Evolutionary conservation across 495 filamentous ascomycete genomes (phyloP), one percentile per base, ranked within the genome.

Genomic region (Gamarada debralockiae): DNA sequence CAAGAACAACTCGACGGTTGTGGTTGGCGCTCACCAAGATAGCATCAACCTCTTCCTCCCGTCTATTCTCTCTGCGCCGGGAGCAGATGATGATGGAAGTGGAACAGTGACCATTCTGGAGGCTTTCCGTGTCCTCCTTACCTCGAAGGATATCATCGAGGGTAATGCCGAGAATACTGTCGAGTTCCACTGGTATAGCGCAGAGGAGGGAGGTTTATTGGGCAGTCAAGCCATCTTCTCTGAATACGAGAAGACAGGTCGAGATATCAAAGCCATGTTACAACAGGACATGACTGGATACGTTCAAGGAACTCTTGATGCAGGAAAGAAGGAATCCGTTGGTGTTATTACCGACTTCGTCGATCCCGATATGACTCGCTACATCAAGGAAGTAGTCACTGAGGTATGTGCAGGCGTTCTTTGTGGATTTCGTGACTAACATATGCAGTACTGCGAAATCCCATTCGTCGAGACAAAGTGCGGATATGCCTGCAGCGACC

Each of bases 201-300:
- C 89, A 0, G 92, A 97, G 64, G 92, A 97, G 67, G 90, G 89
- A 15, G 92, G 92, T 27, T 73, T 97, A 55, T 78, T 96, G 7
- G 88, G 88, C 20, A 59, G 56, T 43, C 60, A 63, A 39, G 60
- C 60, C 25, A 85, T 99, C 67, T 97, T 96, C 70, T 74, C 79
- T 12, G 67, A 74, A n/a, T 99, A 99, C 64, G 87, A 89, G 67
- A 83, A 83, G 63, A 62, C 80, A 20, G 74, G 77, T 22, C 75
- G 85, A 17, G 84, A 95, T 56, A 77, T 99, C 64, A 93, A 92
- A 70, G 93, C 93, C 21, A 97, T 99, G 93, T 77, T 99, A 39
- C 95, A 99, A 74, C 93, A 99, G 68, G 93, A 99, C 67, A 99
- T 97, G 93, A 97, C 93, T 1, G 93, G 93, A 9, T 97, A 85